phyloP scores from a whole-genome alignment of 2,329 filamentous ascomycete genomes.

The Sclerotinia minor region DNA sequence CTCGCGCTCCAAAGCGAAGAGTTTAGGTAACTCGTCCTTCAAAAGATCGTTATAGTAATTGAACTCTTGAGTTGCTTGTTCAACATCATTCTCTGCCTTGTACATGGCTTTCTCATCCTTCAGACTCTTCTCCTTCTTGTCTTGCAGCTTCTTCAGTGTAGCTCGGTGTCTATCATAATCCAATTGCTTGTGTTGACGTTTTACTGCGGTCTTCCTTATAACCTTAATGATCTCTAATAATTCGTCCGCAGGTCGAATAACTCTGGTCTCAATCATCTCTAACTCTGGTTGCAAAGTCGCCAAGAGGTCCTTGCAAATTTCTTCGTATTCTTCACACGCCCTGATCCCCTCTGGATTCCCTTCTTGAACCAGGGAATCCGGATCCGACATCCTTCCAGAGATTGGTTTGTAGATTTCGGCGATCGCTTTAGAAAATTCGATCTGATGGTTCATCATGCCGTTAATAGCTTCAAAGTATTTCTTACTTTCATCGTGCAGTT shows the following conservation, averaged over 20 bases:
- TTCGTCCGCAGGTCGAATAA: constrained; percentile 91
- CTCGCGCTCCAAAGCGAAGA: constrained; percentile 85
- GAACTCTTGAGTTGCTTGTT: constrained; percentile 90
- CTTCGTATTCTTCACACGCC: constrained; percentile 95
- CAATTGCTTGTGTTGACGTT: constrained; percentile 96
- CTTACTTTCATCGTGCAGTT: constrained; percentile 91
- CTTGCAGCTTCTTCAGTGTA: constrained; percentile 87
- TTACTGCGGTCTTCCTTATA: constrained; percentile 82
- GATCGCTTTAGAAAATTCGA: constrained; percentile 96
- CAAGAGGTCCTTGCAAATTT: constrained; percentile 85
- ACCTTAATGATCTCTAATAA: constrained; percentile 93
- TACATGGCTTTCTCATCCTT: constrained; percentile 98
- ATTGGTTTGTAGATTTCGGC: constrained; percentile 98
- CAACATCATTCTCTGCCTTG: constrained; percentile 89
- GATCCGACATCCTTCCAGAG: constrained; percentile 91
- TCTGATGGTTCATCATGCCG: constrained; percentile 95
- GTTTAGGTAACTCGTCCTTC: constrained; percentile 90
- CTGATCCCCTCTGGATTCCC: constrained; percentile 91
- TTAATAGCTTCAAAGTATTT: constrained; percentile 99
- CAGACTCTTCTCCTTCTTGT: constrained; percentile 93
- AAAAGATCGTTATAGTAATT: constrained; percentile 98
- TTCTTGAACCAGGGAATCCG: constrained; percentile 75
- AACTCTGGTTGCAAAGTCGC: constrained; percentile 86
- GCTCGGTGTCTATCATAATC: constrained; percentile 89
- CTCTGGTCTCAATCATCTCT: constrained; percentile 92